Conservation (phyloP, 2,329 filamentous ascomycete genomes). For the Talaromyces sp. region DNA sequence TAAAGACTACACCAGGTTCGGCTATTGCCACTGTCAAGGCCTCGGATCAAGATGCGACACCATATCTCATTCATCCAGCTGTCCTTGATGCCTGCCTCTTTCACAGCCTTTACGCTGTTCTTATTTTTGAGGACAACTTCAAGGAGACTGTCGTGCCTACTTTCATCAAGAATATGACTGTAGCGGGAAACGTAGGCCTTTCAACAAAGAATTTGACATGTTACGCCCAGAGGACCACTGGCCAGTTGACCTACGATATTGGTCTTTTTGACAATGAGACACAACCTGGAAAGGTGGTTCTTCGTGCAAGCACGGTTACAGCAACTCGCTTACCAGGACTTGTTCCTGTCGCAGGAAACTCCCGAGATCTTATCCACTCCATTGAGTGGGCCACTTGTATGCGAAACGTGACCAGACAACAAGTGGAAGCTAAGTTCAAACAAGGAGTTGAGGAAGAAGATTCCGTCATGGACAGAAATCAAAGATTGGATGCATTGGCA, state of each 20-base stretch:
- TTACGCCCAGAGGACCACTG: background rate
- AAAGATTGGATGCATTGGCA: background rate
- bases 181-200: background rate
- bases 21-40: background rate
- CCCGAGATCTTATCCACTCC: background rate
- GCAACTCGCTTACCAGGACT: background rate
- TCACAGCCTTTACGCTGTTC: background rate
- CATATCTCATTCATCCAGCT: slow-evolving; percentile 2
- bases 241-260: background rate
- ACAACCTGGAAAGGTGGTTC: background rate
- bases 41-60: background rate
- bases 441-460: background rate
- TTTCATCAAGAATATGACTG: background rate
- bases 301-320: background rate
- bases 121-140: background rate
- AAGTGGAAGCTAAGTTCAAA: background rate
- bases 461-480: background rate
- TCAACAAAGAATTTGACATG: background rate
- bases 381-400: background rate
- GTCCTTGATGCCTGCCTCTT: background rate
- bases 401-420: background rate
- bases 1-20: background rate
- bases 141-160: background rate
- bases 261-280: background rate
- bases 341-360: background rate